Evolutionary conservation across 805 yeast genomes (phyloP), one percentile per base, ranked within the genome.

Genomic region (Starmerella scarabaei): DNA sequence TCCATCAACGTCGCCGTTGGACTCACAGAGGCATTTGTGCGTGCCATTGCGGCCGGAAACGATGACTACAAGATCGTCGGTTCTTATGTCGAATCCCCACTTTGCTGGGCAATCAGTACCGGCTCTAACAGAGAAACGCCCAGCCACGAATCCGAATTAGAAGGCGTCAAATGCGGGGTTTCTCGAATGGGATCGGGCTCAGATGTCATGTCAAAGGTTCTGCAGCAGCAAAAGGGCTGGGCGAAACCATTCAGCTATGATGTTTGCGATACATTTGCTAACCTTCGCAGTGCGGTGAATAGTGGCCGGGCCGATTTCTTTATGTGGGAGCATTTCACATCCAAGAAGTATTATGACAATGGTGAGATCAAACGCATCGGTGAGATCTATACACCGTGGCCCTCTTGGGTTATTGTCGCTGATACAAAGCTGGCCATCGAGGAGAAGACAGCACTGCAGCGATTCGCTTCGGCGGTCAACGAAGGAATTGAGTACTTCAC

Each of bases 251-350:
- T 64, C 27, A 66, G 63, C 11, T 79, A 73, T 56, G 75, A 73
- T 17, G 63, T 79, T 15, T 64, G 77, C 48, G 66, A 75, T 48
- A 81, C 71, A 45, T 85, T 85, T 62, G 69, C 71, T 54, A 81
- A 80, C 54, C 67, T 85, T 53, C 68, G 96, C 46, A 82, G 74
- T 47, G 75, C 85, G 2, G 96, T 85, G 29, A 83, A 83, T 60
- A 62, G 60, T 44, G 66, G 59, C 11, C 64, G 57, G 3, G 65
- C 68, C 18, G 95, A 85, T 55, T 93, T 88, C 2, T 85, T 85
- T 60, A 80, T 86, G 94, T 85, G 96, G 96, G 96, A 85, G 55
- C 71, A 80, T 60, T 85, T 85, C 65, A 85, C 96, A 1, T 75
- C 86, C 26, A 85, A 85, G 56, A 74, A 73, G 56, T 85, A 81